Evolutionary conservation across 192 early-diverging fungal genomes (phyloP).

Genomic region (Dissophora ornata): DNA sequence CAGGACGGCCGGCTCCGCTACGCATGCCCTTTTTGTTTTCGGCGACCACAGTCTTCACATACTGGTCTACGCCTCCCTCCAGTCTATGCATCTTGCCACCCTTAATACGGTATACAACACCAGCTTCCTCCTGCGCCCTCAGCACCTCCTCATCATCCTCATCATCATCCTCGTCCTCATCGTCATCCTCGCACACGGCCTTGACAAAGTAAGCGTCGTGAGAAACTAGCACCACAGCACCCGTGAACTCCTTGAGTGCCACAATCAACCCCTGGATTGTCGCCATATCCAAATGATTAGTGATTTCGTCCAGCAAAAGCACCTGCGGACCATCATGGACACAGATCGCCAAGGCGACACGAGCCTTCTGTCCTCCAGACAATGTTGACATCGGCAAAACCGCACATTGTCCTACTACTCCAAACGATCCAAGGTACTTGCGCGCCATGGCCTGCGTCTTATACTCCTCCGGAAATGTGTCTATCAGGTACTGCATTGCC

Average conservation of each 20-base stretch:
- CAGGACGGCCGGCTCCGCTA: constrained; percentile 37
- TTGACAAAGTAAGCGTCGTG: constrained; percentile 92
- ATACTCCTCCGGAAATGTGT: constrained; percentile 48
- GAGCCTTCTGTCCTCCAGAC: constrained; percentile 85
- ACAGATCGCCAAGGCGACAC: constrained; percentile 81
- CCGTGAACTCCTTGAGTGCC: constrained; percentile 75
- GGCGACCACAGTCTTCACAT: constrained; percentile 56
- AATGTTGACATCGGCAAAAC: constrained; percentile 69
- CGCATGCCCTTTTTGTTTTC: constrained; percentile 57
- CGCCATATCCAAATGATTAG: constrained; percentile 91
- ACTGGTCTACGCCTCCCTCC: constrained; percentile 76
- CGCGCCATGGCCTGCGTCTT: constrained; percentile 54
- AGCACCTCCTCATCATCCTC: constrained; percentile 36
- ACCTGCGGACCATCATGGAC: constrained; percentile 74
- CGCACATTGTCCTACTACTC: constrained; percentile 73
- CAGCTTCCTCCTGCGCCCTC: constrained; percentile 37
- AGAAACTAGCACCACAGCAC: constrained; percentile 83
- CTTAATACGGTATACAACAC: constrained; percentile 61
- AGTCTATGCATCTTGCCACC: constrained; percentile 61
- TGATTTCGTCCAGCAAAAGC: constrained; percentile 83
- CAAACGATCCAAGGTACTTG: constrained; percentile 82
- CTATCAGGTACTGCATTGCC: constrained; percentile 43
- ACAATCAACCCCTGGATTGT: constrained; percentile 82
- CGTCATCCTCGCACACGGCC: constrained; percentile 63
- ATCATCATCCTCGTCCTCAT: constrained; percentile 28